phyloP scores from a whole-genome alignment of 345 rosid genomes.

The Draba incana region DNA sequence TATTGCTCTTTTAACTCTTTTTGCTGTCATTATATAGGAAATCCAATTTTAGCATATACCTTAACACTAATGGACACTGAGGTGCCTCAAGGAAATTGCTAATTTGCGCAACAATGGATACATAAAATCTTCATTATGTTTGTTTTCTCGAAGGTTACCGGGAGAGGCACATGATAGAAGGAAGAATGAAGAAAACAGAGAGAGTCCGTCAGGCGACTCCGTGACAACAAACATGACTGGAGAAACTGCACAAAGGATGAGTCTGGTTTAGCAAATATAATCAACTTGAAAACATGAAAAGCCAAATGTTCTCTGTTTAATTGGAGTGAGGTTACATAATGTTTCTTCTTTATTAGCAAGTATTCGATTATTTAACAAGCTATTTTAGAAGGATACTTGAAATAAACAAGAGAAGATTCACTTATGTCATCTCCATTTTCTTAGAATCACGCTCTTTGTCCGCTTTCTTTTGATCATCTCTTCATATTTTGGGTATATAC shows the following conservation, averaged over 20 bases:
- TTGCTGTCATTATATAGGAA: conserved; percentile 6
- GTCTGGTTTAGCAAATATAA: conserved; percentile 39
- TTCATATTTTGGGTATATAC: too few species aligned
- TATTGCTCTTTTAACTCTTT: conserved; percentile 36
- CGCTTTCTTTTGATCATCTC: not conserved
- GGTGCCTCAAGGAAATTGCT: too few species aligned
- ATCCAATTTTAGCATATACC: not conserved
- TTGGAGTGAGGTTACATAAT: conserved; percentile 18
- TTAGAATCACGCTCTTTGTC: not conserved
- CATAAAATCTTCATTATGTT: not conserved
- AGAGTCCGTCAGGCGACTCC: conserved; percentile 55
- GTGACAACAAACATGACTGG: conserved; percentile 34
- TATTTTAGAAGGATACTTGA: conserved; percentile 9
- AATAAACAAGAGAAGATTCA: conserved; percentile 12
- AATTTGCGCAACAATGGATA: too few species aligned
- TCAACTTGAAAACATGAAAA: conserved; percentile 11
- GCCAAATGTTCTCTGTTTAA: conserved; percentile 14
- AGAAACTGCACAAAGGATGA: conserved; percentile 33
- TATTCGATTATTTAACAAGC: conserved; percentile 5
- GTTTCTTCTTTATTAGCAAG: conserved; percentile 29
- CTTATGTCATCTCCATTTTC: conserved; percentile 4
- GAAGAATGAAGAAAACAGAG: conserved; percentile 56
- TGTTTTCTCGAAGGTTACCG: conserved; percentile 56
- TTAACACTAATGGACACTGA: not conserved
- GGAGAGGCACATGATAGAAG: conserved; percentile 51